These are phyloP conservation scores for Baudoinia panamericana DNA, from an alignment of 495 filamentous ascomycete genomes.

Conservation along the genomic window DNA sequence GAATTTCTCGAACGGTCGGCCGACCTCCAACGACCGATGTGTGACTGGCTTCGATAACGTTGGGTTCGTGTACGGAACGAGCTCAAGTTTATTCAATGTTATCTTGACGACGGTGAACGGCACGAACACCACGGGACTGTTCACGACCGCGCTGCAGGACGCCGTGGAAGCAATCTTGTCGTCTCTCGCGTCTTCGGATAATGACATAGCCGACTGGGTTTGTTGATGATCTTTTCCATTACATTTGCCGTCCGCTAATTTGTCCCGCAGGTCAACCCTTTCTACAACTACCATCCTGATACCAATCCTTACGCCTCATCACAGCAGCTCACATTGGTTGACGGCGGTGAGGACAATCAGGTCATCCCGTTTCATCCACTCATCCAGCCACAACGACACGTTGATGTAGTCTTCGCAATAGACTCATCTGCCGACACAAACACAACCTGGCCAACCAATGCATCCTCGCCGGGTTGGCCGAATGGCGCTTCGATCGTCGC, in stretches of 20 bases:
- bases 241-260: no score
- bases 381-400: conserved; percentile 60
- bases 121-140: conserved; percentile 37
- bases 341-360: conserved; percentile 76
- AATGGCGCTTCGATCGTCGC: conserved; percentile 76
- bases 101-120: conserved; percentile 46
- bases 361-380: conserved; percentile 79
- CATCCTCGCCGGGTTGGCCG: conserved; percentile 46
- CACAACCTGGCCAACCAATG: conserved; percentile 23
- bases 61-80: conserved; percentile 81
- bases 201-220: conserved; percentile 81
- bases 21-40: conserved; percentile 49
- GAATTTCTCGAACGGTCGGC: conserved; percentile 54
- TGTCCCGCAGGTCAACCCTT: conserved; percentile 88
- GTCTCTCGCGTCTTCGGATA: conserved; percentile 39
- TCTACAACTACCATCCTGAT: conserved; percentile 52
- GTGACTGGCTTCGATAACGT: conserved; percentile 72
- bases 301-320: conserved; percentile 47
- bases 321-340: conserved; percentile 58
- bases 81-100: conserved; percentile 79
- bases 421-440: conserved; percentile 74
- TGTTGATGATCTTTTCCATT: no score
- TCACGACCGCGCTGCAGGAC: conserved; percentile 34
- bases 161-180: conserved; percentile 44
- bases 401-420: conserved; percentile 88